Evolutionary conservation across 2,329 filamentous ascomycete genomes (phyloP).

Genomic region (Fusarium pseudocircinatum): DNA sequence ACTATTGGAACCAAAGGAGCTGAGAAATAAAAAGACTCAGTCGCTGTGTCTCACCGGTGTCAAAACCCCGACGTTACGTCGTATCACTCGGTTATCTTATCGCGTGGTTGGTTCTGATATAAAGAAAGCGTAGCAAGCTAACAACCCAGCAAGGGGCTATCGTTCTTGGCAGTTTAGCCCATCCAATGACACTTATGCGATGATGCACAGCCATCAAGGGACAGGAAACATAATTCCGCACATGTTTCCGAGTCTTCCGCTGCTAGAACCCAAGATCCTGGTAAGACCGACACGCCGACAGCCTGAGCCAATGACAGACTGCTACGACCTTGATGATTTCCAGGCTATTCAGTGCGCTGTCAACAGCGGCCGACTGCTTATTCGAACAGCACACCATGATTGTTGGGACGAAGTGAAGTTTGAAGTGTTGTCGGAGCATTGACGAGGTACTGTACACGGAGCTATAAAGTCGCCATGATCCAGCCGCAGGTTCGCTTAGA

Average conservation of each 20-base stretch:
- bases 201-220: not conserved
- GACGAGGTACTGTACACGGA: not conserved
- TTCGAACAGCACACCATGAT: not conserved
- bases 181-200: rapidly evolving
- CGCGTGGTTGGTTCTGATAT: not conserved
- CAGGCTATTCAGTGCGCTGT: not conserved
- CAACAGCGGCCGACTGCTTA: not conserved
- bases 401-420: not conserved
- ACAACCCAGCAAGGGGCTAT: not conserved
- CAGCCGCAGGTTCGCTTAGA: not conserved
- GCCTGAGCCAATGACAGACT: not conserved
- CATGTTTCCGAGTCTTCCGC: not conserved
- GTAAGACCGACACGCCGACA: not conserved
- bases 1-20: rapidly evolving
- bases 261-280: not conserved
- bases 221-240: not conserved
- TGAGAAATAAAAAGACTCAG: not conserved
- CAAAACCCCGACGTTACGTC: not conserved
- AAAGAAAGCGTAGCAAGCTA: not conserved
- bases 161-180: not conserved
- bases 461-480: not conserved
- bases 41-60: not conserved
- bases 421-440: not conserved
- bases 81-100: not conserved
- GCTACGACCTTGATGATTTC: not conserved